Percentiles rank a stretch among this genome's conserved stretches.
Conservation (phyloP, 2,329 filamentous ascomycete genomes). For the Neofusicoccum kwambonambiense region DNA sequence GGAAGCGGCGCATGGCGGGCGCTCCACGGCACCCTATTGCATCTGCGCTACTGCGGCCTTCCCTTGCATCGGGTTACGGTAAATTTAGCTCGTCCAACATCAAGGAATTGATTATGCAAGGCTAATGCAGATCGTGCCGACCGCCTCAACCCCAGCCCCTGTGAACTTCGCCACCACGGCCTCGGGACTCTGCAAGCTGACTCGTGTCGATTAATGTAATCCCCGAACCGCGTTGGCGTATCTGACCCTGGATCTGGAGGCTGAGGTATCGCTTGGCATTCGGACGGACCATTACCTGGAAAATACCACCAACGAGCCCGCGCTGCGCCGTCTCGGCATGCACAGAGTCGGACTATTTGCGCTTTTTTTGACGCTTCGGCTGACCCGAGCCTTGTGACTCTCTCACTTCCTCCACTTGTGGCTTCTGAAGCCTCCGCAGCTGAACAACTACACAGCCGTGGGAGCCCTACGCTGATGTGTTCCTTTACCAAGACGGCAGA, state of each 20-base stretch:
- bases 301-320: constrained; percentile 3
- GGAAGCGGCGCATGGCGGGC: background rate
- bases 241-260: background rate
- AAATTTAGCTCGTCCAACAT: background rate
- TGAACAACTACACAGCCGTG: background rate
- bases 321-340: background rate
- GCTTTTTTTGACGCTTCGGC: background rate
- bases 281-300: background rate
- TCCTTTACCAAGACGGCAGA: background rate
- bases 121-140: background rate
- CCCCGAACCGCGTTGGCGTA: background rate
- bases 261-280: background rate
- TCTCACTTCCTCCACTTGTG: background rate
- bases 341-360: background rate
- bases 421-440: background rate
- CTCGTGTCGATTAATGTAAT: background rate
- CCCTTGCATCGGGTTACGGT: background rate
- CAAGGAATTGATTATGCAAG: background rate
- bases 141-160: background rate
- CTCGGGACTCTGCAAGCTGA: background rate
- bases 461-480: background rate
- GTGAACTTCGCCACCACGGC: background rate
- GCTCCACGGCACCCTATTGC: background rate
- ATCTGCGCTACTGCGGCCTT: background rate
- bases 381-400: background rate